Evolutionary conservation across 805 yeast genomes (phyloP).

Genomic region (Kuraishia piskuri): DNA sequence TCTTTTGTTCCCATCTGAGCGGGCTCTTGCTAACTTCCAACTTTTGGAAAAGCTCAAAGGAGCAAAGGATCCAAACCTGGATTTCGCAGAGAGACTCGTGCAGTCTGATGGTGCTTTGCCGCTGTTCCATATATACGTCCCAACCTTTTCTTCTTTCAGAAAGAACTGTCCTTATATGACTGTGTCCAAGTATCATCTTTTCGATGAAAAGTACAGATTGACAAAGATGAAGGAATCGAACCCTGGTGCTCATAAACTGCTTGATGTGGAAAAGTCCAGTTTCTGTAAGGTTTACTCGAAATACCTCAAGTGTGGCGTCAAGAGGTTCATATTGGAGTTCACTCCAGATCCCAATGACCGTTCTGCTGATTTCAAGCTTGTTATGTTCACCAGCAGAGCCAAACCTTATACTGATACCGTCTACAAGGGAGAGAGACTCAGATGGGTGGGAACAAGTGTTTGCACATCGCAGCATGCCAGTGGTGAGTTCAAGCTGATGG

Average conservation of each 20-base stretch:
- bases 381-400: constrained; percentile 9
- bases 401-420: constrained; percentile 11
- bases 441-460: constrained; percentile 11
- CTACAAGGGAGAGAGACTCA: constrained; percentile 8
- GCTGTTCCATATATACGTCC: constrained; percentile 6
- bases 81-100: background rate
- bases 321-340: constrained; percentile 7
- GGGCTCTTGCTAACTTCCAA: constrained; percentile 6
- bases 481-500: constrained; percentile 7
- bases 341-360: background rate
- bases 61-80: background rate
- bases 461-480: constrained; percentile 6
- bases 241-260: constrained; percentile 1
- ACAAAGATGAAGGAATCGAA: background rate
- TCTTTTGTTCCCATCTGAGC: constrained; percentile 8
- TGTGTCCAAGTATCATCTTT: constrained; percentile 3
- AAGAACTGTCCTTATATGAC: constrained; percentile 10
- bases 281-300: constrained; percentile 9
- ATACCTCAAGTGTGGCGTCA: constrained; percentile 8
- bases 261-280: constrained; percentile 2
- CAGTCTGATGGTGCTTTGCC: constrained; percentile 4
- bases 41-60: constrained; percentile 5
- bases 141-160: constrained; percentile 6
- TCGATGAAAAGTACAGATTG: background rate
- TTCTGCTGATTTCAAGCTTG: constrained; percentile 3